Conservation (phyloP, 805 yeast genomes). For the Metschnikowia kofuensis region DNA sequence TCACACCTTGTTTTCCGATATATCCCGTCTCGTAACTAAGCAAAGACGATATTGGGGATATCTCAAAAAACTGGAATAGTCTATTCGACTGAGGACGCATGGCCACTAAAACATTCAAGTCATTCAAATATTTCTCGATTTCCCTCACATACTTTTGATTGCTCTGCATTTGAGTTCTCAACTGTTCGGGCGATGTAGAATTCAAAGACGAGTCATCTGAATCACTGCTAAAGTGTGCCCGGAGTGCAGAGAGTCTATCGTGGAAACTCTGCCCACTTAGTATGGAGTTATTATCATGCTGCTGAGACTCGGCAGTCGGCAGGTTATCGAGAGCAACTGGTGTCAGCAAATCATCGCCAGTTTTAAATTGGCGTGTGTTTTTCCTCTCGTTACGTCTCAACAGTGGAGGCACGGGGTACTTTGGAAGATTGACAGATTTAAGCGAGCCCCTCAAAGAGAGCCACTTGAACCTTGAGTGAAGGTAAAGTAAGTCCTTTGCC, state of each 20-base stretch:
- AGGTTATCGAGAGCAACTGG: background rate
- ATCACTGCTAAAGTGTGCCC: constrained; percentile 29
- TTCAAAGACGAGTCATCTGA: constrained; percentile 21
- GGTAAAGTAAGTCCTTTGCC: constrained; percentile 63
- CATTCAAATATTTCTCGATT: constrained; percentile 66
- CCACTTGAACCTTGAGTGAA: constrained; percentile 68
- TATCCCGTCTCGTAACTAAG: constrained; percentile 78
- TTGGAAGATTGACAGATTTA: constrained; percentile 43
- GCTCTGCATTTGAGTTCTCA: constrained; percentile 22
- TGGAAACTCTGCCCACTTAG: constrained; percentile 21
- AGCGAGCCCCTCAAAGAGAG: constrained; percentile 17
- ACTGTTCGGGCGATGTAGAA: constrained; percentile 31
- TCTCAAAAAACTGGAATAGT: constrained; percentile 81
- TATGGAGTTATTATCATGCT: constrained; percentile 21
- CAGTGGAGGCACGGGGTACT: constrained; percentile 41
- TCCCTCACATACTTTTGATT: constrained; percentile 42
- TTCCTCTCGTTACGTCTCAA: constrained; percentile 13
- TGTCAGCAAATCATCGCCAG: background rate
- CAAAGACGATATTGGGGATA: constrained; percentile 83
- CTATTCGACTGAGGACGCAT: constrained; percentile 80
- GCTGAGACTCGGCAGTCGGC: constrained; percentile 2
- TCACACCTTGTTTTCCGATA: constrained; percentile 85
- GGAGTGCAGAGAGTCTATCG: constrained; percentile 26
- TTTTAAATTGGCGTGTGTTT: background rate
- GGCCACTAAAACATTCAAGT: constrained; percentile 55